Base-by-base conservation (phyloP, 108 stramenopile genomes). In the Stephanodiscus minutulus region DNA sequence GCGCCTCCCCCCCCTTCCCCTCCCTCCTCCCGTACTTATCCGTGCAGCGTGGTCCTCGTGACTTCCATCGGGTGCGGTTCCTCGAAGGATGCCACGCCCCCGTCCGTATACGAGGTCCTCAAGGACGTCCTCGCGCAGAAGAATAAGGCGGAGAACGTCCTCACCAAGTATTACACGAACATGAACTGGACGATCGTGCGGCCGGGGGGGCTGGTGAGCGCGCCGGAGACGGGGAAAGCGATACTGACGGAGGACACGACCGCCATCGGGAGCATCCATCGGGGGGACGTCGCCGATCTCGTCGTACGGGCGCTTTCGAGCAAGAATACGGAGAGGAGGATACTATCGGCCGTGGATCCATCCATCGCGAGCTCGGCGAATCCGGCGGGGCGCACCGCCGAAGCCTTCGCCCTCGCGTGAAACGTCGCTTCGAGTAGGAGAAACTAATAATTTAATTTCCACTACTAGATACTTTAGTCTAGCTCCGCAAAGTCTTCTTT, bases 101-200 rank as follows among this genome's bases (percentile, higher is more conserved):
- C 87, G 17, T 64, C 80, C 20, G 91, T 90, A 3, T 95, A 86
- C 73, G 91, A 92, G 66, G 89, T 85, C 7, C 76, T 95, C 9
- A 89, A 90, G 83, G 85, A 88, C 64, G 90, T 87, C 11, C 67
- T 82, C 39, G 47, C 54, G 7, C 76, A 77, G 44, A 82, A 82
- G 41, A 71, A 83, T 59, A 89, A 87, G 66, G 90, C 90, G 9
- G 79, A 91, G 58, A 72, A 82, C 33, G 81, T 94, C 25, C 82
- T 97, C 17, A 91, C 88, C 48, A 94, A 92, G 70, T 97, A 94
- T 61, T 97, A 97, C 76, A 97, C 97, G 49, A 97, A 96, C 70
- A 86, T 84, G 66, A 92, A 96, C 50, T 98, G 97, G 97, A 96
- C 96, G 0, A 96, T 98, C 66, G 90, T 98, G n/a, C 87, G 97